Percentiles rank a stretch among this genome's conserved stretches.
These are phyloP conservation scores for Nematocida displodere DNA, from an alignment of 371 early-diverging fungal species.

Conservation along the genomic window DNA sequence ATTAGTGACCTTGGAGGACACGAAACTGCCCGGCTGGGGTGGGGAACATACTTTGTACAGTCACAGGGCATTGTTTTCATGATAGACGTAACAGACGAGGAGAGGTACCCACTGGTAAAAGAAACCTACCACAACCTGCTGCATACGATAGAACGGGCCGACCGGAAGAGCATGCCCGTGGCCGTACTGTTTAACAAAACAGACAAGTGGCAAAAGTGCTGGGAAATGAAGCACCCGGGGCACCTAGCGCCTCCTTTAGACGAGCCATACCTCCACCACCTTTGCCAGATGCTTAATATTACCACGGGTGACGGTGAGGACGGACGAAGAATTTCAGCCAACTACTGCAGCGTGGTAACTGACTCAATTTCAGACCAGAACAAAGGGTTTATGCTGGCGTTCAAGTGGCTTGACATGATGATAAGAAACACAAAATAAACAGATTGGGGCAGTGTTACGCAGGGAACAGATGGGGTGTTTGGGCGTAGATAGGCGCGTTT, in stretches of 20 bases:
- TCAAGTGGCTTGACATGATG: conserved; percentile 59
- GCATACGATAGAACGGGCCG: conserved; percentile 45
- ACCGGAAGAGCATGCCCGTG: conserved; percentile 56
- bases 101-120: conserved; percentile 60
- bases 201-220: conserved; percentile 55
- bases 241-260: conserved; percentile 38
- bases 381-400: conserved; percentile 53
- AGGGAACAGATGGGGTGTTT: no score
- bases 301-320: conserved; percentile 46
- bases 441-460: no score
- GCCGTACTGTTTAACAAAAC: conserved; percentile 66
- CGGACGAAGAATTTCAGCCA: conserved; percentile 58
- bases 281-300: conserved; percentile 56
- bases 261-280: conserved; percentile 42
- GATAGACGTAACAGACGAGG: conserved; percentile 62
- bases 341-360: conserved; percentile 59
- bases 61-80: conserved; percentile 66
- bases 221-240: conserved; percentile 16
- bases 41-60: conserved; percentile 64
- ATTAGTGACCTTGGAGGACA: conserved; percentile 66
- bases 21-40: conserved; percentile 60
- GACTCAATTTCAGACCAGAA: conserved; percentile 53
- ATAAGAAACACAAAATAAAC: conserved; percentile 46
- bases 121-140: conserved; percentile 60
- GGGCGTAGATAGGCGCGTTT: no score